phyloP scores from a whole-genome alignment of 805 yeast species.

The Scheffersomyces coipomensis region DNA sequence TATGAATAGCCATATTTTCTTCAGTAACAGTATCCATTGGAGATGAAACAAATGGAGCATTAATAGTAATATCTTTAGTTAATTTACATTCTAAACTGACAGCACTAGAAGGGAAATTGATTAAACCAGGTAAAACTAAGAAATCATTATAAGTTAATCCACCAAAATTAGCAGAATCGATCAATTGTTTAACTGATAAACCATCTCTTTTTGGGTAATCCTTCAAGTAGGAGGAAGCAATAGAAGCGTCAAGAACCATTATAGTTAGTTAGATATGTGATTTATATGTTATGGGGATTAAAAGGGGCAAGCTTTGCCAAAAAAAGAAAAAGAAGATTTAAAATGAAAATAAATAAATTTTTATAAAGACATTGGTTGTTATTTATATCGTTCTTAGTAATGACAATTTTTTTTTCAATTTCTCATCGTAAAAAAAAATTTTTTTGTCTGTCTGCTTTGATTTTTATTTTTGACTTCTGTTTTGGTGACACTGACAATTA shows the following conservation, averaged over 20 bases:
- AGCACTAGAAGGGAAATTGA: slow-evolving; percentile 75
- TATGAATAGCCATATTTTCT: slow-evolving; percentile 94
- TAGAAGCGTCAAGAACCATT: slow-evolving; percentile 36
- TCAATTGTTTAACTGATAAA: slow-evolving; percentile 73
- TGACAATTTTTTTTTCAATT: too few relatives aligned
- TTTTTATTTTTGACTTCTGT: too few relatives aligned
- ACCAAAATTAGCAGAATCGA: slow-evolving; percentile 89
- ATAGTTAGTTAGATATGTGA: not conserved
- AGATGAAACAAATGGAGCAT: slow-evolving; percentile 93
- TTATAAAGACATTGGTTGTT: not conserved
- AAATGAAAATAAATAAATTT: not conserved
- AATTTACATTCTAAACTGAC: slow-evolving; percentile 82
- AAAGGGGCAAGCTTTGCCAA: slow-evolving; percentile 43
- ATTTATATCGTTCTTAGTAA: too few relatives aligned
- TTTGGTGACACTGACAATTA: too few relatives aligned
- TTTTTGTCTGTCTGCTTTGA: too few relatives aligned
- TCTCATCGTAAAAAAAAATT: too few relatives aligned
- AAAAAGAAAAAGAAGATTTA: slow-evolving; percentile 19
- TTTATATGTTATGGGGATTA: slow-evolving; percentile 3
- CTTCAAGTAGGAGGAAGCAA: slow-evolving; percentile 68
- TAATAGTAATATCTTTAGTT: slow-evolving; percentile 88
- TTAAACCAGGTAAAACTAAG: slow-evolving; percentile 91
- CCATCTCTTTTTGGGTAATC: slow-evolving; percentile 79
- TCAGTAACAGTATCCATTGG: slow-evolving; percentile 99
- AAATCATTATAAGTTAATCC: slow-evolving; percentile 98